Evolutionary conservation across 768 basidiomycete genomes (phyloP), one percentile per base, ranked within the genome.

Genomic region (Saitozyma podzolica): DNA sequence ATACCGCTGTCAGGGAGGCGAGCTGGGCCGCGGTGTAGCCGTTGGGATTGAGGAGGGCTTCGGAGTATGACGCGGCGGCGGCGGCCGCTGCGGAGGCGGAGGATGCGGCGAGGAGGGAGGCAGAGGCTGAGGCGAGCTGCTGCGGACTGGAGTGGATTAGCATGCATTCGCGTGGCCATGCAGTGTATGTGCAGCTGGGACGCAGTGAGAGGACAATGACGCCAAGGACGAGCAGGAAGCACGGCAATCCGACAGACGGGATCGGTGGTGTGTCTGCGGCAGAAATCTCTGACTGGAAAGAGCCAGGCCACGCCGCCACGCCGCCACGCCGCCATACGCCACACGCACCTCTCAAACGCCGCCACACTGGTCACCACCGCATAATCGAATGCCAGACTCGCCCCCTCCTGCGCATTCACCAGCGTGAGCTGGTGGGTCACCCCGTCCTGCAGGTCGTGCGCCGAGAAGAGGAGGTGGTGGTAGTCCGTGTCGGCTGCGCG

Each of bases 341-440:
- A 43, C 41, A 29, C 56, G 29, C 29, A 29, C 29, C 29, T 29
- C 29, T 29, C 29, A 29, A 29, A 29, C 29, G 29, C 29, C 29
- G 29, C 5, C 29, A 29, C 37, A 49, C 53, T 54, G 17, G 20
- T 52, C 40, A 72, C 58, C 5, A 66, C 40, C 40, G 68, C 68
- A 52, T 62, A 53, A 59, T 74, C 72, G 39, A 74, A 69, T 10
- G 66, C 63, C 56, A 74, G 52, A 53, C 66, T 60, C 20, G 59
- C 42, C 8, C 56, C 57, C 19, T 19, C 63, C n/a, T 54, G 43
- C 29, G 37, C 48, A 40, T 56, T 62, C 9, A 58, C 42, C 53
- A 69, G 56, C 9, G 54, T 62, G 49, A 74, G 49, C 9, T 50
- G 48, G 65, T 71, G 72, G 9, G 9, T 8, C 29, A 29, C 29